phyloP scores from a whole-genome alignment of 176 grass and related monocot genomes.

The Avena sativa region DNA sequence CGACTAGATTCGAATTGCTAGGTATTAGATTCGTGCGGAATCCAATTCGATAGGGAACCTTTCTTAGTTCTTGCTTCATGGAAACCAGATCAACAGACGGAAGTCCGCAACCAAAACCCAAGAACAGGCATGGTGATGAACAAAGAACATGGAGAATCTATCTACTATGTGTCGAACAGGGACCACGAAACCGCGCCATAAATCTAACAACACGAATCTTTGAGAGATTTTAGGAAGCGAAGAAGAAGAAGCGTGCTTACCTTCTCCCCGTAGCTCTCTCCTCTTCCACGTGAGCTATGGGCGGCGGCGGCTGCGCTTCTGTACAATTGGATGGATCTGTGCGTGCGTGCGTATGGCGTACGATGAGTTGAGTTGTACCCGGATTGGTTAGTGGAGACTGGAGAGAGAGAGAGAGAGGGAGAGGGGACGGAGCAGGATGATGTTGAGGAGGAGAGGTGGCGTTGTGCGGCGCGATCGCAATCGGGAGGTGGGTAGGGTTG shows the following conservation, averaged over 20 bases:
- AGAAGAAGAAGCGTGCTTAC: not conserved
- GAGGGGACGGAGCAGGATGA: not conserved
- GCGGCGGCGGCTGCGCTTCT: constrained; percentile 24
- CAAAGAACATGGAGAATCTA: not conserved
- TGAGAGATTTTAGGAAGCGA: not conserved
- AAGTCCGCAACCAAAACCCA: not conserved
- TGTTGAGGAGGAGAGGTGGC: not conserved
- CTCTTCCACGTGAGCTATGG: constrained; percentile 26
- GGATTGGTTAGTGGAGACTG: constrained; percentile 2
- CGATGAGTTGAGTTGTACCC: constrained; percentile 5
- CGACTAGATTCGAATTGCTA: not conserved
- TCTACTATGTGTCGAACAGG: not conserved
- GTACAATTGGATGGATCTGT: constrained; percentile 20
- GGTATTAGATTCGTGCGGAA: not conserved
- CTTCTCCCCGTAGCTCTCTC: not conserved
- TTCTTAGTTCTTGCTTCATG: not conserved
- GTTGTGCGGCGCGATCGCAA: constrained; percentile 10
- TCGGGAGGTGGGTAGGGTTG: not conserved
- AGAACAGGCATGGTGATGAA: not conserved
- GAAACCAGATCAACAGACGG: not conserved
- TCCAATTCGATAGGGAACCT: not conserved
- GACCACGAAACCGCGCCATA: not conserved
- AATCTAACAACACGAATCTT: not conserved
- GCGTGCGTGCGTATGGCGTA: not conserved
- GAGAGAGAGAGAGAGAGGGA: too few relatives aligned